Evolutionary conservation across 495 filamentous ascomycete species (phyloP).

Genomic region (Penicillium dipodomyicola): DNA sequence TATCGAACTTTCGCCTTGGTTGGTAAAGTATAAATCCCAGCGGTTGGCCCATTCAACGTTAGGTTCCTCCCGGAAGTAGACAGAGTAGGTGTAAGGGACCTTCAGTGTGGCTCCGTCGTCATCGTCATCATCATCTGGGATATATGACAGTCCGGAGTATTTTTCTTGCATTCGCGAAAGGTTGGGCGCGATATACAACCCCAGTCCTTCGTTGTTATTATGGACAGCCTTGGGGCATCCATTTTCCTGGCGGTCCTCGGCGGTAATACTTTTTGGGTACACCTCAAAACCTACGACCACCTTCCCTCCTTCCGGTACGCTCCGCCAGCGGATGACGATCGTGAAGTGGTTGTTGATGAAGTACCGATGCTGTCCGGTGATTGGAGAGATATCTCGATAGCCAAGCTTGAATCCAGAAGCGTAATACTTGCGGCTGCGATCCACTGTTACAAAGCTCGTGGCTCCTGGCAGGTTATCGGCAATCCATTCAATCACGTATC

Average conservation of each 20-base stretch:
- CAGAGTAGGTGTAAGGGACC: slow-evolving; percentile 88
- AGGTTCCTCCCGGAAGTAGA: slow-evolving; percentile 86
- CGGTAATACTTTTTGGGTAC: slow-evolving; percentile 80
- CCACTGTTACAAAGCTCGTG: slow-evolving; percentile 87
- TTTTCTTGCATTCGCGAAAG: slow-evolving; percentile 53
- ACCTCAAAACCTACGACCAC: slow-evolving; percentile 92
- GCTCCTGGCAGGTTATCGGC: slow-evolving; percentile 93
- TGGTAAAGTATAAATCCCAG: slow-evolving; percentile 93
- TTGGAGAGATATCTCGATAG: slow-evolving; percentile 63
- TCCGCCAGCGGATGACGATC: slow-evolving; percentile 79
- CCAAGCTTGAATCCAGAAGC: slow-evolving; percentile 95
- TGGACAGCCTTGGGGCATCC: slow-evolving; percentile 69
- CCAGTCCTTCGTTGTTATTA: slow-evolving; percentile 59
- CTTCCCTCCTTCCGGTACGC: slow-evolving; percentile 71
- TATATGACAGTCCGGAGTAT: slow-evolving; percentile 61
- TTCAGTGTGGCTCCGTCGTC: slow-evolving; percentile 67
- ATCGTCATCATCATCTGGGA: slow-evolving; percentile 51
- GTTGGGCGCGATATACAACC: slow-evolving; percentile 65
- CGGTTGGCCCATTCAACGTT: slow-evolving; percentile 80
- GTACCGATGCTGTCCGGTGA: slow-evolving; percentile 61
- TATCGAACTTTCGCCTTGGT: slow-evolving; percentile 79
- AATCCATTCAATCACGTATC: slow-evolving; percentile 94
- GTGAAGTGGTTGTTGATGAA: slow-evolving; percentile 93
- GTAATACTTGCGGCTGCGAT: slow-evolving; percentile 87
- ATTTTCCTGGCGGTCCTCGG: slow-evolving; percentile 53